phyloP scores from a whole-genome alignment of 2,329 filamentous ascomycete species.

The Furcasterigmium furcatum region DNA sequence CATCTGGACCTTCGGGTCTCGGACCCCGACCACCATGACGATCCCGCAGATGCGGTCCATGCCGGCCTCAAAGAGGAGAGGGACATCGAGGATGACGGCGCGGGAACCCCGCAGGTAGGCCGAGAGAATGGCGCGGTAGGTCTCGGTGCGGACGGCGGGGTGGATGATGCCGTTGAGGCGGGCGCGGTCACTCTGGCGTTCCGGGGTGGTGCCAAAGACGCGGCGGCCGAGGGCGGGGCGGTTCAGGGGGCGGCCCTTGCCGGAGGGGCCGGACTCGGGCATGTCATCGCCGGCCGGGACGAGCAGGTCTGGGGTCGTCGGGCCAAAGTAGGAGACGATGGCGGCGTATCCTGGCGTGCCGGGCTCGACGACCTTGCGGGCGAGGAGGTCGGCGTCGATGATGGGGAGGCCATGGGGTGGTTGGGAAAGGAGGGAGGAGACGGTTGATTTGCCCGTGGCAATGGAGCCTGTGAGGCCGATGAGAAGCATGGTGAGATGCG shows the following conservation, averaged over 20 bases:
- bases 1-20: constrained; percentile 80
- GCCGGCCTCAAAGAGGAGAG: constrained; percentile 83
- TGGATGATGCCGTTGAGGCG: constrained; percentile 90
- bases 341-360: constrained; percentile 79
- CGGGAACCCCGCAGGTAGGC: constrained; percentile 74
- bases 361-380: constrained; percentile 90
- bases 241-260: constrained; percentile 74
- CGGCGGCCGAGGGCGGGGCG: constrained; percentile 78
- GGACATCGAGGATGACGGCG: constrained; percentile 91
- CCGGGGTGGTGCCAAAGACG: constrained; percentile 78
- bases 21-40: constrained; percentile 83
- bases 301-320: constrained; percentile 83
- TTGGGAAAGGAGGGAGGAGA: constrained; percentile 76
- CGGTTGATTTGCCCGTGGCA: constrained; percentile 96
- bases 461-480: constrained; percentile 97
- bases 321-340: constrained; percentile 77
- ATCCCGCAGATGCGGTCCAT: constrained; percentile 84
- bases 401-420: constrained; percentile 84
- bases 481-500: constrained; percentile 70
- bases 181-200: constrained; percentile 66
- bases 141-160: constrained; percentile 79
- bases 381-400: constrained; percentile 90
- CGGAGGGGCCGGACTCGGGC: constrained; percentile 50
- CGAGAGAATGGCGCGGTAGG: constrained; percentile 71
- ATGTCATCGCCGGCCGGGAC: constrained; percentile 52